Evolutionary conservation across 2,329 filamentous ascomycete species (phyloP), one percentile per base, ranked within the genome.

Genomic region (Ceratocystis smalleyi): DNA sequence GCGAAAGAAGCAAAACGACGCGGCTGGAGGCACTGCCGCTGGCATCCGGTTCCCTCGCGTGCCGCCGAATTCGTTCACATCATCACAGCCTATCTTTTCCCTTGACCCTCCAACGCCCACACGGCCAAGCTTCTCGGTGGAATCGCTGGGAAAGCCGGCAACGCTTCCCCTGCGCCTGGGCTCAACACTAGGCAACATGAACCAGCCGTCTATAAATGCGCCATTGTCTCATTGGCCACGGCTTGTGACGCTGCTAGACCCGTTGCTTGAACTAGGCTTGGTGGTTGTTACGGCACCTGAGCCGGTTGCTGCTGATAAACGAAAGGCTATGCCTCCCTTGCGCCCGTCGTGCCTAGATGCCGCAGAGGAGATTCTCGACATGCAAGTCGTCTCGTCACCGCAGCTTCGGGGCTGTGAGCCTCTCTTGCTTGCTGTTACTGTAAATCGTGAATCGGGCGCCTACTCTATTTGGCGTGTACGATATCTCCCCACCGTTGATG

Each of bases 401-500:
- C 77, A 77, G 61, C 71, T 71, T 64, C 69, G 68, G 64, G 71
- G 69, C 43, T 70, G 69, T 63, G 75, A 79, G 35, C 78, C 79
- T 19, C 75, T 96, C 30, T 81, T 88, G 10, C 76, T 97, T 64
- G 85, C 89, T 10, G 82, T 96, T 61, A 96, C 92, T 0, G 78
- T 87, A 67, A 96, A 96, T 71, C 77, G 84, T 64, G 86, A 89
- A 68, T 83, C 83, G 2, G 87, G 84, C 69, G 81, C 85, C 69
- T 91, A 95, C 71, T 94, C 86, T 2, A 79, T 97, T 57, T 97
- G 92, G 92, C 86, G 85, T 66, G 81, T 91, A 62, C 81, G 84
- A 55, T 95, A 95, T 72, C 77, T 91, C 63, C 81, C 86, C 35
- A 84, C 86, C 67, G 84, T 87, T 68, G 81, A 83, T 66, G 76